Conservation (phyloP, 257 asterid species). For the Solanum appendiculatum region DNA sequence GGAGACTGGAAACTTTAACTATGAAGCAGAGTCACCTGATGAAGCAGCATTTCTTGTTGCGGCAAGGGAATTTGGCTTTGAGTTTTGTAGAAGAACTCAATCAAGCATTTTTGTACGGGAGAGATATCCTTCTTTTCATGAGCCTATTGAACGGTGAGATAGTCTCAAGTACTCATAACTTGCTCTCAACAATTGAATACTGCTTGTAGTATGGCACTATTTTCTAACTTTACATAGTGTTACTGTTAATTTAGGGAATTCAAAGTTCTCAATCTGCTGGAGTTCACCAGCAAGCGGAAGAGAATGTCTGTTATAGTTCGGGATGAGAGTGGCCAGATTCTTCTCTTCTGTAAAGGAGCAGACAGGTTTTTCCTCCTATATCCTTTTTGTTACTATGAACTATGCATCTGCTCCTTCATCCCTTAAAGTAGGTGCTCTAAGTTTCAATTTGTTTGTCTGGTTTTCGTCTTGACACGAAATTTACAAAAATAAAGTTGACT, state of each 20-base stretch:
- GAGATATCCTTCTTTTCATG: conserved; percentile 58
- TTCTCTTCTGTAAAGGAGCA: conserved; percentile 92
- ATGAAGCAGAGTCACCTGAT: conserved; percentile 96
- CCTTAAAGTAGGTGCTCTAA: background rate
- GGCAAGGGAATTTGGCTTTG: conserved; percentile 93
- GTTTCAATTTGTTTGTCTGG: background rate
- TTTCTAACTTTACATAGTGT: background rate
- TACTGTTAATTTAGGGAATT: conserved; percentile 50
- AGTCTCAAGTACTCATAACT: background rate
- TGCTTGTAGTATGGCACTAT: background rate
- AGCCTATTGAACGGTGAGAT: conserved; percentile 65
- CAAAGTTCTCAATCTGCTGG: conserved; percentile 79
- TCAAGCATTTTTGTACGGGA: conserved; percentile 62
- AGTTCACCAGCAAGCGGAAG: conserved; percentile 95
- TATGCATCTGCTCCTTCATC: background rate
- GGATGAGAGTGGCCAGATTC: conserved; percentile 72
- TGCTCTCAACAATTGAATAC: background rate
- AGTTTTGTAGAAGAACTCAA: conserved; percentile 80
- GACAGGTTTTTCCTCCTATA: conserved; percentile 49
- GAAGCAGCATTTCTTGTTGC: conserved; percentile 91
- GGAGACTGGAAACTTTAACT: conserved; percentile 58
- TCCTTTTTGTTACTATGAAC: background rate
- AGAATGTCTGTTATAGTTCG: conserved; percentile 80
- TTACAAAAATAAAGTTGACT: too few relatives aligned
- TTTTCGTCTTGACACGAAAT: background rate